Percentiles rank a stretch among this genome's conserved stretches.
These are phyloP conservation scores for Auricularia heimuer DNA, from an alignment of 768 basidiomycete species.

Conservation along the genomic window DNA sequence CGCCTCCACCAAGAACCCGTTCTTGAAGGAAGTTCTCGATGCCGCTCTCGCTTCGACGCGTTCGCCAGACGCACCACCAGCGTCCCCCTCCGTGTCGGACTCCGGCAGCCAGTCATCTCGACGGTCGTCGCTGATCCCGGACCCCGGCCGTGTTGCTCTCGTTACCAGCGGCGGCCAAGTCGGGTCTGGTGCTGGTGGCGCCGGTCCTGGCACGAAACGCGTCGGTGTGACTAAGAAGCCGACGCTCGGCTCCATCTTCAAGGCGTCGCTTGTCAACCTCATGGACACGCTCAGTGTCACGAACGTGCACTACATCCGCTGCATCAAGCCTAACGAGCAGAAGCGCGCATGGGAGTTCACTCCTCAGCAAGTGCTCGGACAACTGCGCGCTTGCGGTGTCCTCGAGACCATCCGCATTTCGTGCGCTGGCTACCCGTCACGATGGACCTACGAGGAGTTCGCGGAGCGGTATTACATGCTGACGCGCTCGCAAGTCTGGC, in stretches of 20 bases:
- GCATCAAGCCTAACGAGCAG: conserved; percentile 97
- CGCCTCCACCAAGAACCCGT: conserved; percentile 77
- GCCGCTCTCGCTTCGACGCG: conserved; percentile 71
- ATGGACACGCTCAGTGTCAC: conserved; percentile 98
- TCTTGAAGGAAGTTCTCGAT: conserved; percentile 92
- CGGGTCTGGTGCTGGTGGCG: conserved; percentile 24
- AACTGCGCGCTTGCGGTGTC: conserved; percentile 96
- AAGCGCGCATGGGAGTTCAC: conserved; percentile 97
- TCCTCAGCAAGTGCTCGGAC: conserved; percentile 89
- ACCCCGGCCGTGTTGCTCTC: conserved; percentile 70
- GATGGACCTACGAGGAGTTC: conserved; percentile 98
- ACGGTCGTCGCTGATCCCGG: conserved; percentile 77
- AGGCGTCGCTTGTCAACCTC: conserved; percentile 80
- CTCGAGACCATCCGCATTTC: conserved; percentile 97
- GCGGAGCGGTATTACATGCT: conserved; percentile 99
- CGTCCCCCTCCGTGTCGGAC: conserved; percentile 70
- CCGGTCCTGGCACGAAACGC: conserved; percentile 34
- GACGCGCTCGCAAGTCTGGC: conserved; percentile 78
- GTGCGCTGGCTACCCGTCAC: conserved; percentile 95
- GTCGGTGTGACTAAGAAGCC: conserved; percentile 79
- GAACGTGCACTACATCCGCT: conserved; percentile 98
- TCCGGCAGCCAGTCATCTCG: conserved; percentile 68
- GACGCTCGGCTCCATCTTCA: conserved; percentile 97
- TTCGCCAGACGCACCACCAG: conserved; percentile 55
- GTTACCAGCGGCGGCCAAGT: conserved; percentile 34